These are phyloP conservation scores for Cadophora gregata DNA, from an alignment of 2,329 filamentous ascomycete genomes.

Conservation along the genomic window DNA sequence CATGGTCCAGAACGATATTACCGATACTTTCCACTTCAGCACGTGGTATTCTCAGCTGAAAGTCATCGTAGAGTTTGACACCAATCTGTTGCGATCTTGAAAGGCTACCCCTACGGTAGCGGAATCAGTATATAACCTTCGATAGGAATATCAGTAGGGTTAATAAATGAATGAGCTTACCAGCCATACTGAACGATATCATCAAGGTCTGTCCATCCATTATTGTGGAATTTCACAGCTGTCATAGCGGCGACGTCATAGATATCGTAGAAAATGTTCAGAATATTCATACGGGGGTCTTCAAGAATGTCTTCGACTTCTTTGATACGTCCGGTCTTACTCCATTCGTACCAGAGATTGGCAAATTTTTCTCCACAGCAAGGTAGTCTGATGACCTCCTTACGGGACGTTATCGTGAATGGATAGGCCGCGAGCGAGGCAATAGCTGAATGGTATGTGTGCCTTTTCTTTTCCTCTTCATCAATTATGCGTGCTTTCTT, in stretches of 20 bases:
- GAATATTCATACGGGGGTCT: conserved; percentile 66
- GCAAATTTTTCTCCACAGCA: conserved; percentile 84
- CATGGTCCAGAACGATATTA: conserved; percentile 66
- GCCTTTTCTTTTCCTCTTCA: conserved; percentile 78
- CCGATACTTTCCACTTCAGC: conserved; percentile 75
- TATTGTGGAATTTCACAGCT: conserved; percentile 80
- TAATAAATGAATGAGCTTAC: not conserved
- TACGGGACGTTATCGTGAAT: conserved; percentile 39
- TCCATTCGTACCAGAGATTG: conserved; percentile 78
- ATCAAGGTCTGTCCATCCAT: conserved; percentile 82
- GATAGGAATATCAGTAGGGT: not conserved
- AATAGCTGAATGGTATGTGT: conserved; percentile 88
- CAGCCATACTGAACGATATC: conserved; percentile 87
- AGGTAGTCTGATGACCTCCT: conserved; percentile 62
- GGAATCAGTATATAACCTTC: not conserved
- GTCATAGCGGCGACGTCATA: conserved; percentile 91
- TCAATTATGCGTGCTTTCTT: conserved; percentile 72
- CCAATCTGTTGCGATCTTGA: conserved; percentile 90
- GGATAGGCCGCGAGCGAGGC: conserved; percentile 86
- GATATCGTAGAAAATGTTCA: conserved; percentile 80
- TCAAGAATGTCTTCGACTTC: conserved; percentile 68
- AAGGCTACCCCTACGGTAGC: conserved; percentile 57
- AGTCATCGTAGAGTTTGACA: conserved; percentile 91
- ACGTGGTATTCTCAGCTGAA: conserved; percentile 73
- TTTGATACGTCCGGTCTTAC: conserved; percentile 60